These are phyloP conservation scores for Alternaria infectoria DNA, from an alignment of 2,329 filamentous ascomycete genomes.

Conservation along the genomic window DNA sequence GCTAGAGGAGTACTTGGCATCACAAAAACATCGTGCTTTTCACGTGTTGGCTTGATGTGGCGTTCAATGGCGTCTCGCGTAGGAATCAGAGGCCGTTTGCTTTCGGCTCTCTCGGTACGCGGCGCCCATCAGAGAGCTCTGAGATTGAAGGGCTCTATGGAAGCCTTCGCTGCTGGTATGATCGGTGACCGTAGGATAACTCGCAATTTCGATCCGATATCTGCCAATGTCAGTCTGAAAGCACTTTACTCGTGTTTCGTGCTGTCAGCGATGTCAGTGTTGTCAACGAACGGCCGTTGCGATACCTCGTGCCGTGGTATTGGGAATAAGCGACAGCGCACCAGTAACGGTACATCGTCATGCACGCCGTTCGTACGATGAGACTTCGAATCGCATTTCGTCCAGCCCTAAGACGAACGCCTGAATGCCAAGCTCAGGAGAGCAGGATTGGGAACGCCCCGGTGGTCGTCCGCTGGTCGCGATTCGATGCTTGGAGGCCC, in stretches of 20 bases:
- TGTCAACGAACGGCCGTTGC: not conserved
- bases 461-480: not conserved
- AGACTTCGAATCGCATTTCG: not conserved
- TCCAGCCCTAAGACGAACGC: not conserved
- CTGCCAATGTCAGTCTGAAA: not conserved
- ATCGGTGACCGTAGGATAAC: not conserved
- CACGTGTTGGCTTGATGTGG: not conserved
- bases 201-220: not conserved
- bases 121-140: not conserved
- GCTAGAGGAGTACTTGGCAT: slow-evolving; percentile 4
- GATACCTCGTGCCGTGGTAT: not conserved
- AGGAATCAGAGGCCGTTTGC: not conserved
- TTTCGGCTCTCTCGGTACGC: not conserved
- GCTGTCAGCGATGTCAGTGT: not conserved
- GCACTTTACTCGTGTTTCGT: not conserved
- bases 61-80: slow-evolving; percentile 5
- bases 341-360: not conserved
- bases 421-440: not conserved
- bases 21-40: not conserved
- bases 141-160: not conserved
- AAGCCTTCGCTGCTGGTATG: not conserved
- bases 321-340: not conserved
- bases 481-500: slow-evolving; percentile 5
- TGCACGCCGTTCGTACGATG: not conserved
- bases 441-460: not conserved